Percentiles rank a stretch among this genome's conserved stretches.
Evolutionary conservation across 169 alveolate genomes (phyloP).

Genomic region (Plasmodium malariae): DNA sequence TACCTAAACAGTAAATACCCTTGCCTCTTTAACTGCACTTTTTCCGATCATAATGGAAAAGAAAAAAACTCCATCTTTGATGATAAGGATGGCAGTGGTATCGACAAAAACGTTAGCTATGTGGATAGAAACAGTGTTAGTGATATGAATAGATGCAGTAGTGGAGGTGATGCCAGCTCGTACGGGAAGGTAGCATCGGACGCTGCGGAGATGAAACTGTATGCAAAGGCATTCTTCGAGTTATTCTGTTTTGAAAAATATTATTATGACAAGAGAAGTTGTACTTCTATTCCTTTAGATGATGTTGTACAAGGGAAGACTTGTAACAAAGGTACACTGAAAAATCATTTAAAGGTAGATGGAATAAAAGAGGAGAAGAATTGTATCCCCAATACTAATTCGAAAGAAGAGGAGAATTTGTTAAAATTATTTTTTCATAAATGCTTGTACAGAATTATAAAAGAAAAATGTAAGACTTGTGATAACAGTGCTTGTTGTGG

Average conservation of each 20-base stretch:
- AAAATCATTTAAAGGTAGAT: too few relatives aligned
- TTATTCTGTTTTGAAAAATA: slow-evolving; percentile 35
- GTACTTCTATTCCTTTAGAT: too few relatives aligned
- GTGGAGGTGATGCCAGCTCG: not conserved
- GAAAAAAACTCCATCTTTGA: not conserved
- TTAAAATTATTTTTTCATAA: slow-evolving; percentile 48
- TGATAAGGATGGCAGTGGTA: not conserved
- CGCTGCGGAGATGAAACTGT: slow-evolving; percentile 70
- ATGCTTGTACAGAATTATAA: slow-evolving; percentile 45
- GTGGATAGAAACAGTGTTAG: not conserved
- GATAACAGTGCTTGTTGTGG: slow-evolving; percentile 84
- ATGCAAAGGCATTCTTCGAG: slow-evolving; percentile 75
- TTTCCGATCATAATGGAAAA: not conserved
- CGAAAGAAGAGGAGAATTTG: not conserved
- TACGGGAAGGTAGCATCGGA: slow-evolving; percentile 54
- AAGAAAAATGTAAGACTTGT: slow-evolving; percentile 72
- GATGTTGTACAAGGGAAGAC: too few relatives aligned
- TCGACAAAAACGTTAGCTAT: not conserved
- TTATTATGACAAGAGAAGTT: not conserved
- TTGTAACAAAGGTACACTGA: too few relatives aligned
- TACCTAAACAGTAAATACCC: slow-evolving; percentile 38
- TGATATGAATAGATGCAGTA: not conserved
- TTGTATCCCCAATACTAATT: not conserved
- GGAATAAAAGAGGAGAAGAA: not conserved
- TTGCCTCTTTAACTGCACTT: slow-evolving; percentile 62